Percentiles rank a stretch among this genome's conserved stretches.
Evolutionary conservation across 2,329 filamentous ascomycete species (phyloP).

Genomic region (Alternaria ventricosa): DNA sequence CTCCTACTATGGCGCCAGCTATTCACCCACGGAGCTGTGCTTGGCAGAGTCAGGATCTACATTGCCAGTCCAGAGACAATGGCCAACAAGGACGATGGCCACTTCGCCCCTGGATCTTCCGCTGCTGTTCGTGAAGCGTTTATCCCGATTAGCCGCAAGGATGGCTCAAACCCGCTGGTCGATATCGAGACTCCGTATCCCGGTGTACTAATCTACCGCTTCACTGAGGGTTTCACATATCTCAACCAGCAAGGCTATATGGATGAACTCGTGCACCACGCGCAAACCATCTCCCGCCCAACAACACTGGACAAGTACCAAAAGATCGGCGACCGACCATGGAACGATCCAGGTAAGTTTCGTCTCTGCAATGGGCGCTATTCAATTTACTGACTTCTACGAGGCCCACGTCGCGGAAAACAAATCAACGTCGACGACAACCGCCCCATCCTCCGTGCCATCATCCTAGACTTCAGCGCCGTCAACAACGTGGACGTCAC

Average conservation of each 20-base stretch:
- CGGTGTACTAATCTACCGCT: conserved; percentile 94
- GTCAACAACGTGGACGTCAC: conserved; percentile 96
- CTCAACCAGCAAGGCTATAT: conserved; percentile 90
- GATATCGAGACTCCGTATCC: conserved; percentile 83
- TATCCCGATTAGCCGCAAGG: conserved; percentile 81
- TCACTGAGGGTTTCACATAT: conserved; percentile 95
- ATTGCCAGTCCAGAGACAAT: conserved; percentile 82
- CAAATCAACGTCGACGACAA: conserved; percentile 54
- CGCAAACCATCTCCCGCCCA: conserved; percentile 70
- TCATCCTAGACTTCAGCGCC: conserved; percentile 91
- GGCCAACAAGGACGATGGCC: conserved; percentile 48
- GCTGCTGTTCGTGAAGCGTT: conserved; percentile 36
- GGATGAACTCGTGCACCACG: conserved; percentile 64
- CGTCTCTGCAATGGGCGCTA: not conserved
- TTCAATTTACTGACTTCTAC: not conserved
- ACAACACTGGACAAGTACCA: conserved; percentile 72
- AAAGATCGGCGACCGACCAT: conserved; percentile 72
- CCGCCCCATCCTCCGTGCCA: conserved; percentile 78
- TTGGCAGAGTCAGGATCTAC: conserved; percentile 79
- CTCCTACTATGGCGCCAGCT: conserved; percentile 84
- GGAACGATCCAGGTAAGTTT: conserved; percentile 81
- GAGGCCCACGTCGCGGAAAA: conserved; percentile 63
- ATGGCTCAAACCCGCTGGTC: conserved; percentile 87
- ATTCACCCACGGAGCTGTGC: conserved; percentile 79
- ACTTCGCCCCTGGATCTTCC: conserved; percentile 15